phyloP scores from a whole-genome alignment of 305 asterid species.

The Coffea humblotiana region DNA sequence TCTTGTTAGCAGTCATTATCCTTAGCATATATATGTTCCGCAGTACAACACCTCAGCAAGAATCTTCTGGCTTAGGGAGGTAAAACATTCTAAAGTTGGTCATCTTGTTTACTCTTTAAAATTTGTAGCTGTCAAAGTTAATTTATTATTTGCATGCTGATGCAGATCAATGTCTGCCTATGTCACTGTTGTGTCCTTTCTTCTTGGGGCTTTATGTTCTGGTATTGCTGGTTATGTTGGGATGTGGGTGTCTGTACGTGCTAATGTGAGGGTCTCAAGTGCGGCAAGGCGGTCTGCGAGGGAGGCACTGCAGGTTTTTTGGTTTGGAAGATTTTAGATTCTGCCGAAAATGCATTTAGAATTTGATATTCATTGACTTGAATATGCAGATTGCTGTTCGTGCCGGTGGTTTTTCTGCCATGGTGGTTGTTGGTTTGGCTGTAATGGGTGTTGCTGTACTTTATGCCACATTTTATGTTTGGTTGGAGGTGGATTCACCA shows the following conservation, averaged over 20 bases:
- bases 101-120: background rate
- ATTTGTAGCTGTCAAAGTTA: background rate
- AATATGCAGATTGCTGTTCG: constrained; percentile 89
- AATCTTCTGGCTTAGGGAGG: constrained; percentile 95
- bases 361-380: constrained; percentile 26
- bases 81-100: constrained; percentile 32
- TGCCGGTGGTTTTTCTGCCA: constrained; percentile 99
- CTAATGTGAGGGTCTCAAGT: constrained; percentile 98
- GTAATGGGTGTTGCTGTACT: constrained; percentile 90
- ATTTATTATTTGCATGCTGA: constrained; percentile 25
- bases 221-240: constrained; percentile 99
- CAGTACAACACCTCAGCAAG: constrained; percentile 88
- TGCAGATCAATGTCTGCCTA: constrained; percentile 79
- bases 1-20: constrained; percentile 68
- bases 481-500: constrained; percentile 86
- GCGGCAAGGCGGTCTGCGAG: constrained; percentile 98
- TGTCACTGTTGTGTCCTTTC: constrained; percentile 87
- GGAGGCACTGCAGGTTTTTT: constrained; percentile 89
- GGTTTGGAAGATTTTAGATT: constrained; percentile 14
- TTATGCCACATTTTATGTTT: constrained; percentile 84
- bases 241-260: constrained; percentile 99
- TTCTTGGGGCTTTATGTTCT: constrained; percentile 97
- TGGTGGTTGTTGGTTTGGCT: constrained; percentile 99
- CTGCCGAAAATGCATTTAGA: constrained; percentile 19
- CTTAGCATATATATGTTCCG: constrained; percentile 87